Evolutionary conservation across 2,329 filamentous ascomycete genomes (phyloP).

Genomic region (Remersonia thermophila): DNA sequence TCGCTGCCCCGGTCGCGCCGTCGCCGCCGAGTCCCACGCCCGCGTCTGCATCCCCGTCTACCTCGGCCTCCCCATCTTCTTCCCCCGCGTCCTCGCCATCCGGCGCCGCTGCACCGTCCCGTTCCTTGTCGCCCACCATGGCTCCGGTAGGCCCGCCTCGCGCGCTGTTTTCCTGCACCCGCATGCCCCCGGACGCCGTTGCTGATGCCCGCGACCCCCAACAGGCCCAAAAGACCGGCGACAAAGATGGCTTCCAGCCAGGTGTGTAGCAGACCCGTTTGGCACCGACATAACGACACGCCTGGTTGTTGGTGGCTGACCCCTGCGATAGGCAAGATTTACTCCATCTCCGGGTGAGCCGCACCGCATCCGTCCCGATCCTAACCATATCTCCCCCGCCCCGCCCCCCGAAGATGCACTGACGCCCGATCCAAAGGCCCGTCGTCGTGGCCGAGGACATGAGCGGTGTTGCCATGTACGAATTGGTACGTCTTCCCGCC

Average conservation of each 20-base stretch:
- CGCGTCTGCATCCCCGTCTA: too few species aligned
- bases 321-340: conserved; percentile 41
- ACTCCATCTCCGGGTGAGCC: conserved; percentile 49
- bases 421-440: too few species aligned
- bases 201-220: neutral
- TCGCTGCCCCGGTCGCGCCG: too few species aligned
- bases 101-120: too few species aligned
- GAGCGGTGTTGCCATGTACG: conserved; percentile 99
- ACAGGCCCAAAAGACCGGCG: conserved; percentile 20
- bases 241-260: conserved; percentile 26
- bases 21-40: too few species aligned
- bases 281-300: too few species aligned
- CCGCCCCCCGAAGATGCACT: too few species aligned
- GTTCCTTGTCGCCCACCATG: conserved; percentile 31
- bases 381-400: conserved; percentile 24
- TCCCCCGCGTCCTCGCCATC: too few species aligned
- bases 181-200: neutral
- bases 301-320: conserved; percentile 16
- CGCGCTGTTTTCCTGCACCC: conserved; percentile 5
- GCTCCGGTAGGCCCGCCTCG: conserved; percentile 38
- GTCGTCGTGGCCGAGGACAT: conserved; percentile 97
- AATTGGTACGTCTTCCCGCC: conserved; percentile 53
- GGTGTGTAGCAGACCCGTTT: conserved; percentile 28
- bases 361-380: conserved; percentile 10
- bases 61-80: too few species aligned